Evolutionary conservation across 192 early-diverging fungal genomes (phyloP).

Genomic region (Thoreauomyces humboldtii): DNA sequence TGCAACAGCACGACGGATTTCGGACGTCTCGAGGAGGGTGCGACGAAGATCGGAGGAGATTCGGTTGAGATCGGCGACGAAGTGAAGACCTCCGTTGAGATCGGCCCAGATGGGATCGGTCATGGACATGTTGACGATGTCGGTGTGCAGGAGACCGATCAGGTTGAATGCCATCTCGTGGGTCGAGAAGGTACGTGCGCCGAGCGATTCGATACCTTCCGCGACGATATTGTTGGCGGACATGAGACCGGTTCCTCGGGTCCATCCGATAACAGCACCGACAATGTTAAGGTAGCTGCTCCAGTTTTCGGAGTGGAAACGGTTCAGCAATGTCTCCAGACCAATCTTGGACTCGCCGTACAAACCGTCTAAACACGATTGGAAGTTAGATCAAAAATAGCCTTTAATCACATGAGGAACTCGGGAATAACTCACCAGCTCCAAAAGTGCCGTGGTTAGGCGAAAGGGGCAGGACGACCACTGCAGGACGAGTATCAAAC

Average conservation of each 20-base stretch:
- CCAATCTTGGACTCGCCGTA: conserved; percentile 94
- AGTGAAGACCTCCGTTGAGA: conserved; percentile 87
- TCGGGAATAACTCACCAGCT: too few species aligned
- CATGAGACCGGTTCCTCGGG: conserved; percentile 95
- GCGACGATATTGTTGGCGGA: conserved; percentile 84
- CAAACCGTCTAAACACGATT: too few species aligned
- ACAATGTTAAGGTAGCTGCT: conserved; percentile 79
- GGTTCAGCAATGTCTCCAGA: conserved; percentile 87
- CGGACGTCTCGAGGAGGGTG: conserved; percentile 78
- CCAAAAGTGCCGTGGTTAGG: conserved; percentile 98
- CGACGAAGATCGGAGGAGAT: conserved; percentile 71
- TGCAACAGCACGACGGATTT: conserved; percentile 81
- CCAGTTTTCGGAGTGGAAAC: conserved; percentile 91
- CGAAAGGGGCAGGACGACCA: conserved; percentile 85
- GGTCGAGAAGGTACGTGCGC: conserved; percentile 88
- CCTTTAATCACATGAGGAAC: not conserved
- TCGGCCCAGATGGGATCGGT: conserved; percentile 84
- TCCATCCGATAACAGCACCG: conserved; percentile 96
- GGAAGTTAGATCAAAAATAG: conserved; percentile 23
- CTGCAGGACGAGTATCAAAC: conserved; percentile 82
- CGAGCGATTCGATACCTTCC: conserved; percentile 80
- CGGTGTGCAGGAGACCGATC: conserved; percentile 79
- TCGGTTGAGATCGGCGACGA: conserved; percentile 80
- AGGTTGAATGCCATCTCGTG: conserved; percentile 95
- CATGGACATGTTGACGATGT: conserved; percentile 69